Evolutionary conservation across 345 rosid species (phyloP), one percentile per base, ranked within the genome.

Genomic region (Barbarea vulgaris): DNA sequence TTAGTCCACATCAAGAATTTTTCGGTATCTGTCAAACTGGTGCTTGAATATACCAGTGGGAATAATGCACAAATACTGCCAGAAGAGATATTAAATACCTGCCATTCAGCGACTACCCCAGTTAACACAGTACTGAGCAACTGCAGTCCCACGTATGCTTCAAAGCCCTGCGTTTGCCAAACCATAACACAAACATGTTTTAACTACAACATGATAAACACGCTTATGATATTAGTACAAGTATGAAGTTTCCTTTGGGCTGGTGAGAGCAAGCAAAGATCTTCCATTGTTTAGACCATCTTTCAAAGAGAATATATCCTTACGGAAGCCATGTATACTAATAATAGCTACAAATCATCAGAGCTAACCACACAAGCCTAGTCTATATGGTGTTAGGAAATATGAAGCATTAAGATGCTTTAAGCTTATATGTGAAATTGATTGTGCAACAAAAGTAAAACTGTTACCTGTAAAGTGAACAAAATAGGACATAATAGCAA

Each of bases 401-500:
- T 21, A 44, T 65, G 41, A 57, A 25, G 30, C 28, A 33, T 21
- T 0, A 56, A 42, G 48, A 55, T 27, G 61, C 48, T 70, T 33
- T 54, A 25, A 25, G 12, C 36, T 1, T 25, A 22, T 14, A 3
- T 24, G 31, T 33, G 19, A 46, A 77, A 19, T 13, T 34, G 4
- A 47, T 3, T 51, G 48, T 33, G 48, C 18, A 70, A 57, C 39
- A 30, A 58, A 28, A 42, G 69, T 39, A 24, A 8, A 72, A 34
- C 1, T 25, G 70, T 51, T 81, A 93, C 99, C 99, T 96, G 99
- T 87, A 96, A 53, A 74, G 85, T 77, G 81, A 96, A 96, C 70
- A 96, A 93, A 61, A 93, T 80, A 55, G 98, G 99, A 73, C 88
- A 96, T 81, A 96, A 79, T 24, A 96, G 83, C 99, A 85, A 91